A percentile compares a stretch with the other conserved stretches of the same genome.
phyloP scores from a whole-genome alignment of 2,329 filamentous ascomycete genomes.

The Ascochyta fabae region DNA sequence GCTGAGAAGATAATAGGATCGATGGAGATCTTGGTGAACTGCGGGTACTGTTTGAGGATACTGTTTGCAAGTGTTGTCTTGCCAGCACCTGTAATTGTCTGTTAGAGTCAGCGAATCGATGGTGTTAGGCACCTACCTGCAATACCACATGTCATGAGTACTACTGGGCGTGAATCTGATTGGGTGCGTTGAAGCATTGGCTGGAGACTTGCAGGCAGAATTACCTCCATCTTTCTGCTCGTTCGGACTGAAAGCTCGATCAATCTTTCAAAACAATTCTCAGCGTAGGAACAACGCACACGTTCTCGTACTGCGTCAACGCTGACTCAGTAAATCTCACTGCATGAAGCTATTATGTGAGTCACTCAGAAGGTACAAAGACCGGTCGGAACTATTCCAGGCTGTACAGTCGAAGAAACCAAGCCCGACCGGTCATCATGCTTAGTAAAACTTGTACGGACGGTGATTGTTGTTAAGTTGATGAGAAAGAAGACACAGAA shows the following conservation, averaged over 20 bases:
- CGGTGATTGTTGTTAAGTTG: neutral
- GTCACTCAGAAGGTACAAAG: neutral
- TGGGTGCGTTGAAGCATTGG: slow-evolving; percentile 3
- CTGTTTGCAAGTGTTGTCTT: slow-evolving; percentile 20
- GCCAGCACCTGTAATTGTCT: slow-evolving; percentile 8
- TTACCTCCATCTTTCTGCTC: neutral
- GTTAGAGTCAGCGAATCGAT: neutral
- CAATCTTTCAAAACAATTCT: neutral
- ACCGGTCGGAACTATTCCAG: neutral
- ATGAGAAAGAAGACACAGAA: neutral
- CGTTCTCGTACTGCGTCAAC: neutral
- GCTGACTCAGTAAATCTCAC: neutral
- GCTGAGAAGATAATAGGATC: slow-evolving; percentile 14
- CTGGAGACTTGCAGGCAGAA: neutral
- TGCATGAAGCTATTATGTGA: neutral
- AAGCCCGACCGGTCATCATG: neutral
- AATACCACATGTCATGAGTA: slow-evolving; percentile 18
- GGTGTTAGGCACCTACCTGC: slow-evolving; percentile 1
- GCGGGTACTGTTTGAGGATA: slow-evolving; percentile 1
- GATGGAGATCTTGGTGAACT: slow-evolving; percentile 15
- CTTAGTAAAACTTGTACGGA: neutral
- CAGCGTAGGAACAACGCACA: neutral
- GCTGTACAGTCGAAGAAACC: neutral
- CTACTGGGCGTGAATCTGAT: slow-evolving; percentile 5
- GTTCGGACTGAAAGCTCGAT: neutral